Conservation (phyloP, 495 filamentous ascomycete species). For the Staphylotrichum tortipilum region DNA sequence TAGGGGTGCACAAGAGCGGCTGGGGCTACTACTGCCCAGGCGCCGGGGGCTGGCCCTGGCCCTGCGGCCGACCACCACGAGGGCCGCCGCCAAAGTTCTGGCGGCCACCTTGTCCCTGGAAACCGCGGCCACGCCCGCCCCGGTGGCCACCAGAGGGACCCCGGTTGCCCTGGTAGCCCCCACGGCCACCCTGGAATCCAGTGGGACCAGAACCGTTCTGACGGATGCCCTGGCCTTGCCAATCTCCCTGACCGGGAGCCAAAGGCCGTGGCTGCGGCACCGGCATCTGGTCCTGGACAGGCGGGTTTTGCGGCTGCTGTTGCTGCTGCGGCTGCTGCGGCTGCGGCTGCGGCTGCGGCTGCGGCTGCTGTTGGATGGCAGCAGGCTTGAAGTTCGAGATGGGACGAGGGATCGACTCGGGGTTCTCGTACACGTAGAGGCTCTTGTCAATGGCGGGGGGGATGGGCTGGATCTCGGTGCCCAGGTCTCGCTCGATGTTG, state of each 20-base stretch:
- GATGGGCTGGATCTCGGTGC: constrained; percentile 95
- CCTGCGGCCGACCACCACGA: constrained; percentile 30
- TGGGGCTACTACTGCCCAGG: constrained; percentile 24
- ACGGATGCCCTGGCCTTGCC: constrained; percentile 17
- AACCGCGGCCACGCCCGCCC: constrained; percentile 28
- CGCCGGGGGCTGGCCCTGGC: constrained; percentile 22
- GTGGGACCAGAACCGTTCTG: constrained; percentile 19
- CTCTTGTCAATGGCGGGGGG: constrained; percentile 93
- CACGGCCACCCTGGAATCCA: constrained; percentile 14
- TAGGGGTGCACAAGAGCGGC: not conserved
- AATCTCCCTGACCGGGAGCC: constrained; percentile 16
- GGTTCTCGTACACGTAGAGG: constrained; percentile 94
- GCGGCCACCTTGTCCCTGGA: constrained; percentile 29
- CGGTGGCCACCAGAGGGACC: constrained; percentile 24
- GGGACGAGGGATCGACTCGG: constrained; percentile 86
- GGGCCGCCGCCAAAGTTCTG: constrained; percentile 36
- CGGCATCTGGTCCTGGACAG: constrained; percentile 20
- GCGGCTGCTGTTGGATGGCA: constrained; percentile 19
- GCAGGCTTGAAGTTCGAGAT: constrained; percentile 36
- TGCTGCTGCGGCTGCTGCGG: constrained; percentile 22
- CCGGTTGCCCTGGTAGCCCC: constrained; percentile 33
- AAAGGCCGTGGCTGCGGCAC: constrained; percentile 7
- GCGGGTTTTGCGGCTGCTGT: constrained; percentile 19
- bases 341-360: constrained; percentile 18
- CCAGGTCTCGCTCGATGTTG: constrained; percentile 94